Evolutionary conservation across 2,329 filamentous ascomycete genomes (phyloP).

Genomic region (Pestalotiopsis sp.): DNA sequence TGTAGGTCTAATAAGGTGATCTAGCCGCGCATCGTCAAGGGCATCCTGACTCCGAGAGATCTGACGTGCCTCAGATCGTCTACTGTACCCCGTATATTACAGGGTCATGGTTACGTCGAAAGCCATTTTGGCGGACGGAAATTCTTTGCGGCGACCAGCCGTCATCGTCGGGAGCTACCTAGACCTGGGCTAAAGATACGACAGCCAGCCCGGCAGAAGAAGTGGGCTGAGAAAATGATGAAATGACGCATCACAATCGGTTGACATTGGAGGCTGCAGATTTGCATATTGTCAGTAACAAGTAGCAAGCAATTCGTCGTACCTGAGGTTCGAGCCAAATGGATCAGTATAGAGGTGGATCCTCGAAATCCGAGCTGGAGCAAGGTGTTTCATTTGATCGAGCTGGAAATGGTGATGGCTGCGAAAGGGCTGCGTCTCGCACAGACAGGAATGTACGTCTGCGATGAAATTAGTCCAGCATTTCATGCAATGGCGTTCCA

Average conservation of each 20-base stretch:
- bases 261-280: not conserved
- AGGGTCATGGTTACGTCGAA: conserved; percentile 3
- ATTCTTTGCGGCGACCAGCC: not conserved
- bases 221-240: not conserved
- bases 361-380: not conserved
- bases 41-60: not conserved
- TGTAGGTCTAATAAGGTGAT: not conserved
- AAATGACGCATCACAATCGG: not conserved
- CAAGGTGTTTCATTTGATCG: conserved; percentile 6
- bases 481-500: not conserved
- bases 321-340: not conserved
- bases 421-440: not conserved
- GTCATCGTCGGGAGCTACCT: not conserved
- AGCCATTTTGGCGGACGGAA: not conserved
- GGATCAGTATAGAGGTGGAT: not conserved
- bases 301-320: not conserved
- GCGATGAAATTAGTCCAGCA: not conserved
- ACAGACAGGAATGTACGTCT: not conserved
- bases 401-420: conserved; percentile 4
- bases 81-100: not conserved
- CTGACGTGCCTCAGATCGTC: not conserved
- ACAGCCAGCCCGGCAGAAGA: not conserved
- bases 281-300: no score
- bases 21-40: not conserved
- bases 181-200: conserved; percentile 1